Base-by-base conservation (phyloP, 768 basidiomycete genomes). In the Naganishia randhawae region DNA sequence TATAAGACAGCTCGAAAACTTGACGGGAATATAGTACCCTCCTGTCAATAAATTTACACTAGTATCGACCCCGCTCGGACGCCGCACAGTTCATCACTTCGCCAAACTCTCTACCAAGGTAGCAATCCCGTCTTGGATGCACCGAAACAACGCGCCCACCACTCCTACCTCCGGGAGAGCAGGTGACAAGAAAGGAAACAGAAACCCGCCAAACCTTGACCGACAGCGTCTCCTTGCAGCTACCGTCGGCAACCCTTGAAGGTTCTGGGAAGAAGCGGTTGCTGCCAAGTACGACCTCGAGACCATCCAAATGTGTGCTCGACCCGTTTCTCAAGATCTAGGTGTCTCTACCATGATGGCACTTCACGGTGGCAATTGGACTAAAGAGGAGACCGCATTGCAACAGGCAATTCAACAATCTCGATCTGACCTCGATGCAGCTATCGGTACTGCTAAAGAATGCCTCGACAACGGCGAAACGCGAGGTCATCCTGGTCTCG, bases 371-470 rank as follows among this genome's bases (percentile, higher is more conserved):
- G 69, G 69, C 13, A 51, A 10, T n/a, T 70, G 55, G 55, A 66
- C 64, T n/a, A 65, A 66, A 27, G 69, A 70, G 42, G 69, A 70
- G 50, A 31, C 42, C 29, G 69, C 54, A 0, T 50, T 70, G 52
- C 33, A 35, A 35, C 57, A 61, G 27, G 64, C 64, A 8, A 50
- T 70, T 7, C 13, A 57, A 22, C 42, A 54, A 10, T 42, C 45
- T 31, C 45, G 53, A 14, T 45, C 50, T 17, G 41, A 50, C 19
- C 39, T 70, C 3, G 69, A 70, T 19, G 33, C 51, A 4, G 63
- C 42, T 8, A 65, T 66, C 50, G 69, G 69, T 16, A 16, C 32
- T 13, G 69, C 69, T 11, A 66, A 52, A 25, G 64, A 70, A 37
- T 66, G 65, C 29, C 29, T 66, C 25, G 45, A 53, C 31, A 41